Percentiles rank a stretch among this genome's conserved stretches.
Conservation (phyloP, 345 rosid species). For the Cochlearia excelsa region DNA sequence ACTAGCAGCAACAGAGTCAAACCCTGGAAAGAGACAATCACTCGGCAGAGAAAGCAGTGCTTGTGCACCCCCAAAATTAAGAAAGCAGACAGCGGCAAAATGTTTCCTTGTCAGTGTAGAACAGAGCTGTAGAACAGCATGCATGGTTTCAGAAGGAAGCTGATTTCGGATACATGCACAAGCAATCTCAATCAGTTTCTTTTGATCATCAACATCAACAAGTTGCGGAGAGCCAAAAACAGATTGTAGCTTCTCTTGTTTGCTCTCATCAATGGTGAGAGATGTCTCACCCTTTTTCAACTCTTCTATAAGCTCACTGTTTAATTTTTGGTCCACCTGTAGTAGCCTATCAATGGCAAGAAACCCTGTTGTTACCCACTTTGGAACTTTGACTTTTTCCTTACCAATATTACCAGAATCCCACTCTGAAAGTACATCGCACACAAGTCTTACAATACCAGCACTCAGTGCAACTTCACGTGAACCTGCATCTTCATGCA, state of each 20-base stretch:
- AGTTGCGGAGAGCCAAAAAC: slow-evolving; percentile 50
- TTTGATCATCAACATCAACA: slow-evolving; percentile 60
- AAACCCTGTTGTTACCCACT: slow-evolving; percentile 94
- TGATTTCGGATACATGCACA: slow-evolving; percentile 72
- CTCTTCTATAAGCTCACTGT: slow-evolving; percentile 67
- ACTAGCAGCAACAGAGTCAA: slow-evolving; percentile 79
- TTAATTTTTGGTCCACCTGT: slow-evolving; percentile 79
- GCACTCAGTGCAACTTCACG: slow-evolving; percentile 72
- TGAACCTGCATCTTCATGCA: slow-evolving; percentile 81
- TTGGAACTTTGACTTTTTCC: slow-evolving; percentile 61
- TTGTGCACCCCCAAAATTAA: slow-evolving; percentile 79
- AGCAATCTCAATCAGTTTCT: slow-evolving; percentile 81
- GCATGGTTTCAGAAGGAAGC: slow-evolving; percentile 88
- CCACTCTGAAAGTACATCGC: slow-evolving; percentile 76
- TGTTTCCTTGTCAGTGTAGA: slow-evolving; percentile 82
- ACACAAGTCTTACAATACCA: slow-evolving; percentile 70
- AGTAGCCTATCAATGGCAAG: slow-evolving; percentile 87
- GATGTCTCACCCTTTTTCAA: slow-evolving; percentile 48
- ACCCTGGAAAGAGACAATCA: slow-evolving; percentile 84
- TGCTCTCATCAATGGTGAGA: slow-evolving; percentile 64
- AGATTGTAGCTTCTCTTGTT: slow-evolving; percentile 57
- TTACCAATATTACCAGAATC: slow-evolving; percentile 49
- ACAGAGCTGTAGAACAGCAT: slow-evolving; percentile 86
- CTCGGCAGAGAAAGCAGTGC: slow-evolving; percentile 82
- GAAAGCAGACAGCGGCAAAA: slow-evolving; percentile 74